Evolutionary conservation across 805 yeast species (phyloP).

Genomic region (Cyberlindnera suaveolens): DNA sequence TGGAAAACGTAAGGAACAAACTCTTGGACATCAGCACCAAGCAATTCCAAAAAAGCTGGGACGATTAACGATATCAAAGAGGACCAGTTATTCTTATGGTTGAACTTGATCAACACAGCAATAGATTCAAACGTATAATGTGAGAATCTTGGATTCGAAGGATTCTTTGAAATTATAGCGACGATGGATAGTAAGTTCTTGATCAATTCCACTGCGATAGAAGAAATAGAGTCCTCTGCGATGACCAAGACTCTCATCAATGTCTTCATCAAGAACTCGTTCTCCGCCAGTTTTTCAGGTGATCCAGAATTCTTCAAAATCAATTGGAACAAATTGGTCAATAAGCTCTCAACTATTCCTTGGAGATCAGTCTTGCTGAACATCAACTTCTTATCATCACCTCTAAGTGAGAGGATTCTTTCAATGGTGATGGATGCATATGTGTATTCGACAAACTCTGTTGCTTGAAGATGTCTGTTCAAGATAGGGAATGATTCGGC

Average conservation of each 20-base stretch:
- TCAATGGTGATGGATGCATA: conserved; percentile 93
- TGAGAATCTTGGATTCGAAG: conserved; percentile 90
- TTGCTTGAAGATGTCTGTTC: conserved; percentile 58
- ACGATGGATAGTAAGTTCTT: conserved; percentile 67
- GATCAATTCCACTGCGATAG: conserved; percentile 40
- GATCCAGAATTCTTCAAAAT: conserved; percentile 52
- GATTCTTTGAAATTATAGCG: conserved; percentile 71
- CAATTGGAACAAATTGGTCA: conserved; percentile 60
- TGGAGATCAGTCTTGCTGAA: conserved; percentile 71
- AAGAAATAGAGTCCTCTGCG: conserved; percentile 56
- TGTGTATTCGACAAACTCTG: conserved; percentile 79
- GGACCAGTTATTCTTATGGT: conserved; percentile 28
- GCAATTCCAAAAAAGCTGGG: conserved; percentile 59
- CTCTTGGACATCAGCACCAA: conserved; percentile 86
- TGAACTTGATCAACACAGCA: conserved; percentile 63
- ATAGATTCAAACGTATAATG: conserved; percentile 89
- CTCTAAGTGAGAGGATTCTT: conserved; percentile 73
- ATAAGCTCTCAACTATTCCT: conserved; percentile 52
- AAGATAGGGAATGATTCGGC: conserved; percentile 74
- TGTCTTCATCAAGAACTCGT: conserved; percentile 87
- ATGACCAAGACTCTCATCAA: conserved; percentile 76
- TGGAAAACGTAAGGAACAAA: conserved; percentile 92
- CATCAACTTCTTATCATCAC: conserved; percentile 45
- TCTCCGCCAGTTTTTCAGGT: conserved; percentile 92
- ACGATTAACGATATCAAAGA: conserved; percentile 41